Conservation (phyloP, 108 stramenopile species). For the Fragilariopsis cylindrus region DNA sequence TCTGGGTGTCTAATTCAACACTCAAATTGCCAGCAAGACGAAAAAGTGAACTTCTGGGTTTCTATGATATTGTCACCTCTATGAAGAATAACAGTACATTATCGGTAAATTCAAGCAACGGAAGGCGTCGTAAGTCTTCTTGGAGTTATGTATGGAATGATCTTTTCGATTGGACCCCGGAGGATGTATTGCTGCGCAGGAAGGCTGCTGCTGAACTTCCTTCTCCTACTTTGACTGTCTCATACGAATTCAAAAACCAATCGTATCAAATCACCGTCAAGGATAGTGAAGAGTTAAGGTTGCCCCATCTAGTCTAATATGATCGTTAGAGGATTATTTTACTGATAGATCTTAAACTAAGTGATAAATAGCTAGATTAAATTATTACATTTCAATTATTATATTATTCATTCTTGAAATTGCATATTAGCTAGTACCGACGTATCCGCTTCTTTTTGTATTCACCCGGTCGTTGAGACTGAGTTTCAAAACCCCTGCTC, state of each 20-base stretch:
- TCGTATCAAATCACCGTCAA: conserved; percentile 31
- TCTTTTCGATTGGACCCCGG: conserved; percentile 17
- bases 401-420: neutral
- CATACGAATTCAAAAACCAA: conserved; percentile 33
- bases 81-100: neutral
- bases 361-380: neutral
- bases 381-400: conserved; percentile 18
- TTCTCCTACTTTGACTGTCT: conserved; percentile 20
- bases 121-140: neutral
- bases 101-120: neutral
- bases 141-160: conserved; percentile 20
- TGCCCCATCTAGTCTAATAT: conserved; percentile 20
- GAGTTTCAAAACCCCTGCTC: conserved; percentile 59
- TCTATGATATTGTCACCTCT: conserved; percentile 49
- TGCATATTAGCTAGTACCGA: neutral
- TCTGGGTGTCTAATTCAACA: conserved; percentile 59
- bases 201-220: neutral
- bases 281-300: conserved; percentile 32
- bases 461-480: conserved; percentile 61
- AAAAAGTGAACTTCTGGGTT: conserved; percentile 69
- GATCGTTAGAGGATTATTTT: too few relatives aligned
- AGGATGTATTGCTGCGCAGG: neutral
- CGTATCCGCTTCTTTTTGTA: conserved; percentile 27
- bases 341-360: too few relatives aligned
- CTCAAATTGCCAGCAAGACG: conserved; percentile 54